Base-by-base conservation (phyloP, 345 rosid genomes). In the Aquilaria sinensis region DNA sequence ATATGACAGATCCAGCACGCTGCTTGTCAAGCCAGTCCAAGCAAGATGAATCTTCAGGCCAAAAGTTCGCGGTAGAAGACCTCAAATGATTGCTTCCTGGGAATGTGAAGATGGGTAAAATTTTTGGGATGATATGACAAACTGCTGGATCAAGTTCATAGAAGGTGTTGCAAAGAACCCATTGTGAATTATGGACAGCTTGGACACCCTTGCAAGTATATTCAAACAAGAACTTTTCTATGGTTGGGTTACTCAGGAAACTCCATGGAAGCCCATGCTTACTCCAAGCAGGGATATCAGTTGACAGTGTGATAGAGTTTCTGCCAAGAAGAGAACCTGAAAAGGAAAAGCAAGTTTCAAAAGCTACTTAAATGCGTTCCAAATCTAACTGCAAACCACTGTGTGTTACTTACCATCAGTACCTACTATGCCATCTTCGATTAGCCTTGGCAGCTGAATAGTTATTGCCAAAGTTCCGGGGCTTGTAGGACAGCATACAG, bases 21-120 rank as follows among this genome's bases (percentile, higher is more conserved):
- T 53, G 80, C 1, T 78, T 57, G 58, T 77, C 80, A 6, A 85
- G 81, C 88, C 81, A 79, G 53, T 55, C 34, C 56, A 66, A 55
- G 72, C 74, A 67, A 37, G 75, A 62, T 29, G 60, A 59, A 51
- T 80, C 80, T 74, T 74, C 77, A 0, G 68, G 57, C 75, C 65
- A 62, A 0, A 77, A 69, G 75, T 68, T 77, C 51, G 72, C 68
- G 0, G 62, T 43, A 4, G 31, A 57, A 53, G 23, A 51, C 15
- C 32, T 29, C 8, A 23, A 53, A 55, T 41, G 59, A 31, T 43
- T 12, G 14, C 51, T 53, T 13, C 51, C 47, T 4, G 59, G 64
- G 23, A 77, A 60, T 2, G 81, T 67, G 47, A 81, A 79, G 3
- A 74, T 47, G 1, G 77, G 64, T 56, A 77, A 10, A 31, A 66